These are phyloP conservation scores for Juncus effusus DNA, from an alignment of 176 grass and related monocot genomes.

Conservation along the genomic window DNA sequence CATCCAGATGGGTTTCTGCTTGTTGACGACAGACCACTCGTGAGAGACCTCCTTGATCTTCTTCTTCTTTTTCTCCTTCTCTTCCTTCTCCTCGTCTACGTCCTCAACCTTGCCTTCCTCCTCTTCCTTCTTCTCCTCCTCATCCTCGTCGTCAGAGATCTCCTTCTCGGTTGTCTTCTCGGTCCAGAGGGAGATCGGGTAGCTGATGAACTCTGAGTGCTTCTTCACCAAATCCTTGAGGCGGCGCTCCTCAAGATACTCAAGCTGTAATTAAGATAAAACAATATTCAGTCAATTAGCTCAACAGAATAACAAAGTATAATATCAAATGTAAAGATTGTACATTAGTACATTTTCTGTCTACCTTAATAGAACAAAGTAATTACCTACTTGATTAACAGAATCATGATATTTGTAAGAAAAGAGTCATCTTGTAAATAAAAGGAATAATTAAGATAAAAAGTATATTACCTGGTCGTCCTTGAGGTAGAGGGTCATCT, in stretches of 20 bases:
- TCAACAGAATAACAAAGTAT: not conserved
- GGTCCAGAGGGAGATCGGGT: constrained; percentile 84
- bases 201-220: constrained; percentile 98
- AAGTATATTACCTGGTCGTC: constrained; percentile 76
- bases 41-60: constrained; percentile 99
- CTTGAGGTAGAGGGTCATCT: constrained; percentile 91
- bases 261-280: constrained; percentile 40
- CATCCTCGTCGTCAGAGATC: constrained; percentile 96
- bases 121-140: constrained; percentile 88
- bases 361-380: not conserved
- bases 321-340: not conserved
- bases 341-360: not conserved
- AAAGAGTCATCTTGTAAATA: not conserved
- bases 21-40: constrained; percentile 86
- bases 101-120: constrained; percentile 96
- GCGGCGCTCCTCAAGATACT: constrained; percentile 94
- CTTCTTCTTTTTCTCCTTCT: constrained; percentile 93
- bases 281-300: not conserved
- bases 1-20: constrained; percentile 99
- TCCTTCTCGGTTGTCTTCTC: constrained; percentile 98
- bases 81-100: constrained; percentile 87
- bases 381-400: not conserved
- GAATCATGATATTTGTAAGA: not conserved
- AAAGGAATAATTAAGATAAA: not conserved
- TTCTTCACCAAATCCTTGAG: constrained; percentile 96